Evolutionary conservation across 2,329 filamentous ascomycete species (phyloP), one percentile per base, ranked within the genome.

Genomic region (Beauveria bassiana): DNA sequence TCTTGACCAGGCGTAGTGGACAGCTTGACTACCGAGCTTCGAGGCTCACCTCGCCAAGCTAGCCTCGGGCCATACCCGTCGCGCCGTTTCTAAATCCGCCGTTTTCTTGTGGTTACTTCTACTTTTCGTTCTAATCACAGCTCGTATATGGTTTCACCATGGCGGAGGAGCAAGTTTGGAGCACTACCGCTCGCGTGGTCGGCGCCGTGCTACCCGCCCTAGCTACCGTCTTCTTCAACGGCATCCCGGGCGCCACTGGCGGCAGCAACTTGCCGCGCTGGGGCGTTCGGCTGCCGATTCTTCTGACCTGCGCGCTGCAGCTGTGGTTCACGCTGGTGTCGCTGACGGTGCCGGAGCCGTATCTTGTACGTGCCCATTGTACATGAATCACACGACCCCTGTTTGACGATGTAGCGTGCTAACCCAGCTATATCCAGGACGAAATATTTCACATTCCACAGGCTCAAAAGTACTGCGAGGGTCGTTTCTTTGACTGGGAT

Each of bases 361-460:
- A 86, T 65, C 71, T 86, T 38, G 82, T 84, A 59, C 63, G 75
- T 63, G n/a, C 7, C 31, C 24, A 28, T 45, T 14, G 16, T 1
- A 38, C 12, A 31, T 10, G 9, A 47, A 22, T 3, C 52, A 14
- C n/a, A 2, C 14, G 47, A 16, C 3, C 50, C 22, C 20, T 40
- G 45, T 57, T 59, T 62, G 40, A 47, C 8, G n/a, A 16, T 54
- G 43, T 3, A 40, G 9, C 26, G 16, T 42, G 64, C 52, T 46
- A 53, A 56, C 31, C 8, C 26, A 18, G 18, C 16, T 31, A 24
- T 50, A 43, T 40, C 24, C 65, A 93, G 90, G 91, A 96, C 71
- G 91, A 96, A 71, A 79, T 91, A 34, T 96, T 95, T 65, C 91
- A 99, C 72, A 87, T 97, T 24, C 90, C 91, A 0, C 95, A 99